Evolutionary conservation across 768 basidiomycete genomes (phyloP).

Genomic region (Termitomyces sp.): DNA sequence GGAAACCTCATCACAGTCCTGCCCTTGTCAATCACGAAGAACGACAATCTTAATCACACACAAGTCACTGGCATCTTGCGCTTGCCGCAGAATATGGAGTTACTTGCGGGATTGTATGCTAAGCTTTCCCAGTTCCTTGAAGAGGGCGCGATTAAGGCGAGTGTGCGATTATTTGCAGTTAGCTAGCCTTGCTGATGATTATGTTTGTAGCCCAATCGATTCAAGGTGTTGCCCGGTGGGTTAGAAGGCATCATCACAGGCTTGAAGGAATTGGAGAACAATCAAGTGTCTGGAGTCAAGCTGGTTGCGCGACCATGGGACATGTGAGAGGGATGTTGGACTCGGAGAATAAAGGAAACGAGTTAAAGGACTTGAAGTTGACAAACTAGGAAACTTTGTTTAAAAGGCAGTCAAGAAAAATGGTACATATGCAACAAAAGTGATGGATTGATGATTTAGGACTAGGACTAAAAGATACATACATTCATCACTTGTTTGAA

Average conservation of each 20-base stretch:
- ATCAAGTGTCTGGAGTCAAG: constrained; percentile 39
- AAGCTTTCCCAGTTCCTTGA: constrained; percentile 20
- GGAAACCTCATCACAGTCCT: constrained; percentile 31
- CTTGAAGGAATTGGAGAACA: constrained; percentile 33
- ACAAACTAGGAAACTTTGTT: neutral
- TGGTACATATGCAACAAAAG: no score
- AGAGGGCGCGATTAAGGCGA: constrained; percentile 24
- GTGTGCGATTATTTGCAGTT: neutral
- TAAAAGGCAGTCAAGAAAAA: neutral
- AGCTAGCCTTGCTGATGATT: neutral
- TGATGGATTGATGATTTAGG: no score
- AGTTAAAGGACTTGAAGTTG: neutral
- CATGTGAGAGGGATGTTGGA: neutral
- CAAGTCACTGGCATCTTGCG: constrained; percentile 17
- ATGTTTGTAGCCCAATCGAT: constrained; percentile 34
- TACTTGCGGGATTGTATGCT: constrained; percentile 12
- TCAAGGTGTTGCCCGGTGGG: constrained; percentile 36
- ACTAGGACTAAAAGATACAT: no score
- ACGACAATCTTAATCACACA: constrained; percentile 19
- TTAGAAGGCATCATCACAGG: constrained; percentile 36
- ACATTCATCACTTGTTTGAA: no score
- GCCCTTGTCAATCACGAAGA: constrained; percentile 27
- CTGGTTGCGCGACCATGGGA: constrained; percentile 32
- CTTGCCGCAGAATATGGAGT: constrained; percentile 12
- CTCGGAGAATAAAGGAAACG: neutral